These are phyloP conservation scores for Leccinum barrowsii DNA, from an alignment of 768 basidiomycete genomes.

Conservation along the genomic window DNA sequence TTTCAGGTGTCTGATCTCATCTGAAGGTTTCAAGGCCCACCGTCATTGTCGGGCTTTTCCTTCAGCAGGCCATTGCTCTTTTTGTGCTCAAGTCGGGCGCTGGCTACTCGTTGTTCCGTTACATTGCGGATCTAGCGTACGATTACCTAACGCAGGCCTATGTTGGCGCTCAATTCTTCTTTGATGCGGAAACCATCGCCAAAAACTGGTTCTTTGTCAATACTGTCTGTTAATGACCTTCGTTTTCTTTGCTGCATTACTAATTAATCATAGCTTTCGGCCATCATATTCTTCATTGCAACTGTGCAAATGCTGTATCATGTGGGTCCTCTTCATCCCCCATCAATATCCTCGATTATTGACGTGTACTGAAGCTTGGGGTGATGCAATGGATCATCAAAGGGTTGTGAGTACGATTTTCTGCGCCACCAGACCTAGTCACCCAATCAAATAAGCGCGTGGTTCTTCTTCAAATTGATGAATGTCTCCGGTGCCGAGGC, in stretches of 20 bases:
- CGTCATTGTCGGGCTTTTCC: conserved; percentile 81
- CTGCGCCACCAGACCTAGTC: not conserved
- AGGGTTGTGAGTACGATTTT: conserved; percentile 56
- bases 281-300: conserved; percentile 93
- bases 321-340: conserved; percentile 13
- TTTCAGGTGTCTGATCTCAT: not conserved
- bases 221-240: conserved; percentile 43
- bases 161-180: conserved; percentile 80
- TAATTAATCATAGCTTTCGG: conserved; percentile 46
- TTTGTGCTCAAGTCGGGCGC: conserved; percentile 85
- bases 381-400: conserved; percentile 94
- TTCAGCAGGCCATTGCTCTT: conserved; percentile 82
- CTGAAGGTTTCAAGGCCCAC: conserved; percentile 55
- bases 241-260: conserved; percentile 8
- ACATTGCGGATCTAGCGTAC: conserved; percentile 76
- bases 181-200: conserved; percentile 56
- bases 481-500: conserved; percentile 94
- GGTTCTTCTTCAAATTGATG: conserved; percentile 92
- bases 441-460: conserved; percentile 49
- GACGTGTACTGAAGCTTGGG: conserved; percentile 44
- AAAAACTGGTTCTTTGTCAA: conserved; percentile 88
- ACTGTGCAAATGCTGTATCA: conserved; percentile 92
- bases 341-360: not conserved
- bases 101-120: conserved; percentile 80
- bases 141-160: conserved; percentile 72